These are phyloP conservation scores for Saturnispora galanensis DNA, from an alignment of 805 yeast species.

Conservation along the genomic window DNA sequence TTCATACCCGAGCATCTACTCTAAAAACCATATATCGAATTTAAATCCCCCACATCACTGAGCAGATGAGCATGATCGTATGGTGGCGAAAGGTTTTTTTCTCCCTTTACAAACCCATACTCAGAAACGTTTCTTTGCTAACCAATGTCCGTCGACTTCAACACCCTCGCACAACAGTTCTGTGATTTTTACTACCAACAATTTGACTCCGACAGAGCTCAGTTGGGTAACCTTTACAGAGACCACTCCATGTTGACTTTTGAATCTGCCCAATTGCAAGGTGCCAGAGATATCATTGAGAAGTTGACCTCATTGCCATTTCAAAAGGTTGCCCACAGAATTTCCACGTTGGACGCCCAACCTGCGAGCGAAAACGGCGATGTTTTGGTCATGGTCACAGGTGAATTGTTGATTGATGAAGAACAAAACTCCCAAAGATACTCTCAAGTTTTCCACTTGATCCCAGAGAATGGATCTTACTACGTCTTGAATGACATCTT, in stretches of 20 bases:
- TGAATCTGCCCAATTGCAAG: slow-evolving; percentile 90
- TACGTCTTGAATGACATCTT: slow-evolving; percentile 94
- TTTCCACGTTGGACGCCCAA: slow-evolving; percentile 94
- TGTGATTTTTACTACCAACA: slow-evolving; percentile 92
- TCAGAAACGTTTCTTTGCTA: background rate
- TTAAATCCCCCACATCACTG: no score
- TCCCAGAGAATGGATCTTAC: slow-evolving; percentile 86
- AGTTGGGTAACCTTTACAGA: slow-evolving; percentile 48
- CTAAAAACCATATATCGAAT: no score
- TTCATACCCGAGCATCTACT: no score
- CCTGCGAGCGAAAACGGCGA: slow-evolving; percentile 92
- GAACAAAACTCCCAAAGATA: slow-evolving; percentile 94
- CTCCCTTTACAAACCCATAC: background rate
- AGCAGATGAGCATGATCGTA: no score
- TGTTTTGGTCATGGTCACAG: slow-evolving; percentile 95
- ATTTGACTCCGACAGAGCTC: slow-evolving; percentile 86
- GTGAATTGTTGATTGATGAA: slow-evolving; percentile 86
- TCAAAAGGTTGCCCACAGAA: slow-evolving; percentile 85
- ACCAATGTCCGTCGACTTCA: slow-evolving; percentile 28
- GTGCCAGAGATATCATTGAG: slow-evolving; percentile 87
- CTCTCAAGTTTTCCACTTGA: slow-evolving; percentile 94
- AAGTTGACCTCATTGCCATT: slow-evolving; percentile 84
- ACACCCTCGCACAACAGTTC: slow-evolving; percentile 52
- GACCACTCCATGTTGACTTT: slow-evolving; percentile 97
- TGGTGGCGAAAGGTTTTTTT: background rate